These are phyloP conservation scores for Cladophialophora yegresii DNA, from an alignment of 2,329 filamentous ascomycete genomes.

Conservation along the genomic window DNA sequence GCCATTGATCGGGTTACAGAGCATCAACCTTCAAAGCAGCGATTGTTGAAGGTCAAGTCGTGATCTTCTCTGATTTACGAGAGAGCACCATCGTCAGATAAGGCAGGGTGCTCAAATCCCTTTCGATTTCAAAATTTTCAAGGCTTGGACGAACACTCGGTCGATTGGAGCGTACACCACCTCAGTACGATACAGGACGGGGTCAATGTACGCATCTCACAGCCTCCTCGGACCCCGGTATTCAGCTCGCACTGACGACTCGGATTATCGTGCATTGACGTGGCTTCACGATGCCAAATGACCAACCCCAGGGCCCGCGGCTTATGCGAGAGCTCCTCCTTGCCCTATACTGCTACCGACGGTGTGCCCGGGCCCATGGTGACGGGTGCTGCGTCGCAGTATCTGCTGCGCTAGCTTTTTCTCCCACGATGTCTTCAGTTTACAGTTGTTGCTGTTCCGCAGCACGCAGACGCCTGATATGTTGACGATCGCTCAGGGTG, in stretches of 20 bases:
- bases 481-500: background rate
- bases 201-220: background rate
- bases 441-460: background rate
- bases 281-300: too few relatives aligned
- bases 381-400: conserved; percentile 1
- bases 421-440: background rate
- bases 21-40: background rate
- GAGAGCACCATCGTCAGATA: background rate
- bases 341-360: conserved; percentile 2
- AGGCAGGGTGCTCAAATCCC: background rate
- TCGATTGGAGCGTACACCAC: background rate
- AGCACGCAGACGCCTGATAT: conserved; percentile 3
- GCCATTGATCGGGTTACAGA: background rate
- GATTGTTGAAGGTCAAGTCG: background rate
- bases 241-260: background rate
- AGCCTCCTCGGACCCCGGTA: background rate
- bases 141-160: background rate
- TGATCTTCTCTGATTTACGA: background rate
- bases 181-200: background rate
- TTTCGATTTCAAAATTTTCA: background rate
- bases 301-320: background rate
- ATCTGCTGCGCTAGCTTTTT: background rate
- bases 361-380: conserved; percentile 2
- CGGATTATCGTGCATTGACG: background rate
- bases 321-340: background rate